Evolutionary conservation across 352 stramenopile genomes (phyloP).

Genomic region (Globisporangium barbulae): DNA sequence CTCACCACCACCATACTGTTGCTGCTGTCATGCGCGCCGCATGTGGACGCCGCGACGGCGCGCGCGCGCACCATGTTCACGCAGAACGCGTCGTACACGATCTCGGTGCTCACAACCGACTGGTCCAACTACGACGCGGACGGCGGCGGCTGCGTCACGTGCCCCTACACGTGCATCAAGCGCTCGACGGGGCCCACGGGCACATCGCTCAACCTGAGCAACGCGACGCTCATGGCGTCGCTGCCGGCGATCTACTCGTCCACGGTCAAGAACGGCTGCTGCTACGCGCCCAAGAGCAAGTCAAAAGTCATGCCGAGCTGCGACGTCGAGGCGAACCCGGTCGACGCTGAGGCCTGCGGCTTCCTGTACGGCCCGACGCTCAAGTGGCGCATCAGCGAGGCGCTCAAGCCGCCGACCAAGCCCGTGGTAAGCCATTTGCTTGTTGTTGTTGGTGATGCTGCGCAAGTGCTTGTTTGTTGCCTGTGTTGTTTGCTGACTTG

Average conservation of each 20-base stretch:
- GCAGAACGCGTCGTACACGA: slow-evolving; percentile 54
- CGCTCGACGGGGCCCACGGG: slow-evolving; percentile 67
- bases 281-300: slow-evolving; percentile 50
- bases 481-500: background rate
- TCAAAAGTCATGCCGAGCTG: slow-evolving; percentile 57
- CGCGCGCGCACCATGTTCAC: slow-evolving; percentile 36
- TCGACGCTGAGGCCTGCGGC: slow-evolving; percentile 62
- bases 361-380: slow-evolving; percentile 84
- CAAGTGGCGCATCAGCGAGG: slow-evolving; percentile 74
- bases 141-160: slow-evolving; percentile 81
- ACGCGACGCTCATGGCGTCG: slow-evolving; percentile 63
- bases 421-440: slow-evolving; percentile 21
- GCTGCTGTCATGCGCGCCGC: background rate
- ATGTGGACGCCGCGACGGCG: slow-evolving; percentile 2
- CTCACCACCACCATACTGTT: background rate
- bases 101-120: slow-evolving; percentile 66
- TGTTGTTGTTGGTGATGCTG: background rate
- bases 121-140: slow-evolving; percentile 84
- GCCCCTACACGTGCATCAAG: slow-evolving; percentile 83
- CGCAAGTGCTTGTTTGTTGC: background rate
- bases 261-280: slow-evolving; percentile 74
- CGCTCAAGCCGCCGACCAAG: slow-evolving; percentile 42
- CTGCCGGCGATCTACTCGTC: slow-evolving; percentile 74
- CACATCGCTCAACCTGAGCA: slow-evolving; percentile 76
- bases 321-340: slow-evolving; percentile 49